Base-by-base conservation (phyloP, 2,329 filamentous ascomycete genomes). In the Uncinocarpus reesii region DNA sequence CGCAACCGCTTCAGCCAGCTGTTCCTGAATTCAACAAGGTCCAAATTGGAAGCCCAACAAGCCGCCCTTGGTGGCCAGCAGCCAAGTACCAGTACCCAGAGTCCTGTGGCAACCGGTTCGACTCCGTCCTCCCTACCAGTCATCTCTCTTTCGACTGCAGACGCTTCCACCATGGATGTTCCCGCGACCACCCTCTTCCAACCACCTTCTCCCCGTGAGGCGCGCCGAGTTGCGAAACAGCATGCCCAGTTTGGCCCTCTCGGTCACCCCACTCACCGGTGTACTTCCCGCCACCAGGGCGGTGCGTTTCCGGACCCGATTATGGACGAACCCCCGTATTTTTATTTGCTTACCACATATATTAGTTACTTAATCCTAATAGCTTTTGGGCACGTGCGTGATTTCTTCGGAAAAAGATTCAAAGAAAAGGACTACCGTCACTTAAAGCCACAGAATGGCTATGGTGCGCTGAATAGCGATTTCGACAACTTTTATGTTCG, bases 401-500 rank as follows among this genome's bases (percentile, higher is more conserved):
- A 98, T 66, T 96, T 95, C 70, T 96, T 98, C 64, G 90, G 92
- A 66, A 95, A 96, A 75, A 80, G 86, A 53, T 95, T 98, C 70
- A 84, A 83, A 63, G 80, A 88, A 65, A 80, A 85, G 63, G 84
- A 87, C 60, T 96, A 96, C 68, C 81, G 80, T 62, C 83, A 92
- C 59, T 73, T 96, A 60, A 84, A 84, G 63, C 77, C 83, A 31
- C 78, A 80, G 56, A 86, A 95, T 63, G 92, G 92, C 53, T 96
- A 95, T 62, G 92, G 90, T 8, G 88, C 92, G 1, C 76, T 98
- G 55, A 96, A 95, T 68, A 93, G 88, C 60, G 92, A 98, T 67
- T 98, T 98, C 63, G 92, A 98, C 73, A 96, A 90, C 68, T 98
- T 98, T 67, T 98, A 98, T 69, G 86, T 90, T 49, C 80, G 92